Base-by-base conservation (phyloP, 345 rosid genomes). In the Sonneratia caseolaris region DNA sequence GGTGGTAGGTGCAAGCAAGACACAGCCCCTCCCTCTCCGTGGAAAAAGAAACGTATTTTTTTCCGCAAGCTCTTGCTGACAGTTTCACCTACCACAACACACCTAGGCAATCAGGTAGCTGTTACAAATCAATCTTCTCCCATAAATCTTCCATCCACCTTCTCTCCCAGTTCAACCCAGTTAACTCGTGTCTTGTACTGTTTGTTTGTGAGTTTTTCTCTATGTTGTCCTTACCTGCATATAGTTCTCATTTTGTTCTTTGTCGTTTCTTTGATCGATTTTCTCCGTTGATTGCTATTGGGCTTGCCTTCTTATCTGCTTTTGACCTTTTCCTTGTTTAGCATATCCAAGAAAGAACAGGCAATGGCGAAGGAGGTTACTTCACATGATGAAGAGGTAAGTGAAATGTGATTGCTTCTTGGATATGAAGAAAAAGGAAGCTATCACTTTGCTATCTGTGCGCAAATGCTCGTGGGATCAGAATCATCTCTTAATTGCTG, bases 351-450 rank as follows among this genome's bases (percentile, higher is more conserved):
- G 27, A 62, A 62, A 12, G 47, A 9, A 40, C 32, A 22, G 3
- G 11, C 2, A 77, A 84, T 84, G 84, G 84, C 84, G 42, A 80
- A 13, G 51, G 51, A 47, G 15, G 51, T 13, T 13, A 12, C 15
- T 47, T 47, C 51, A 47, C 51, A 47, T 47, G 51, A 79, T 51
- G 87, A 79, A 68, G 76, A 47, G 51, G 51, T 47, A 47, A 47
- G 51, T 40, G 51, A 47, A 47, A 47, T 9, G 15, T 9, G 14
- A 47, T 47, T 13, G 15, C 51, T 47, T 47, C 51, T 47, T 47
- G 51, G 51, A 13, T 47, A 47, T 47, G 51, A 47, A 47, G 51
- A 47, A 47, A 47, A 40, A 47, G 2, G 51, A 47, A 47, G 51
- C 3, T 2, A 47, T 13, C 51, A 42, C 10, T 47, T 47, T 2